A percentile compares a stretch with the other conserved stretches of the same genome.
phyloP scores from a whole-genome alignment of 2,329 filamentous ascomycete species.

The Tricladium varicosporioides region DNA sequence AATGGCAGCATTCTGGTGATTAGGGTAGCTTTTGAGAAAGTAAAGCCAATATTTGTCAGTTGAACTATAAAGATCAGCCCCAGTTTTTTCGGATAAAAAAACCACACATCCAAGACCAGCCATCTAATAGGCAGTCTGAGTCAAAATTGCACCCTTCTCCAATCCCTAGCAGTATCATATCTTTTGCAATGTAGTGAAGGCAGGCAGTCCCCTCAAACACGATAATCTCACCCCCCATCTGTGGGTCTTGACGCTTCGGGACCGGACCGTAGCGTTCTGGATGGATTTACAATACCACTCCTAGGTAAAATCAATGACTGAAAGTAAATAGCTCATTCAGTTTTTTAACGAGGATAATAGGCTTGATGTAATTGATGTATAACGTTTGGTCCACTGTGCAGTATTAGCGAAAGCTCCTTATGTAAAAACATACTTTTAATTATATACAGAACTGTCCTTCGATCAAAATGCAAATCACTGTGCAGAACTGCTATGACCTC shows the following conservation, averaged over 20 bases:
- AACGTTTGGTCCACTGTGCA: slow-evolving; percentile 34
- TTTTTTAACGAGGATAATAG: slow-evolving; percentile 38
- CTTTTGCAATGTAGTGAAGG: slow-evolving; percentile 36
- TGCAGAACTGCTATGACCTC: no score
- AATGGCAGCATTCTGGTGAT: slow-evolving; percentile 24
- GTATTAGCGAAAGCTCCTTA: background rate
- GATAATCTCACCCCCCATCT: slow-evolving; percentile 29
- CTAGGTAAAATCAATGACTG: slow-evolving; percentile 35
- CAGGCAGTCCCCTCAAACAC: slow-evolving; percentile 41
- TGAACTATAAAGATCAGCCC: slow-evolving; percentile 9
- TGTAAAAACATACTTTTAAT: slow-evolving; percentile 6
- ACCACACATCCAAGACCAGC: slow-evolving; percentile 35
- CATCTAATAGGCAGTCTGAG: slow-evolving; percentile 38
- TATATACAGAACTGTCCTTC: slow-evolving; percentile 7
- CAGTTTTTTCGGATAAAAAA: background rate
- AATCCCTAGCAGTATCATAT: slow-evolving; percentile 37
- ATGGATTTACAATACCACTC: slow-evolving; percentile 37
- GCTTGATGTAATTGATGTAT: slow-evolving; percentile 42
- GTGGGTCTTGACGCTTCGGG: slow-evolving; percentile 33
- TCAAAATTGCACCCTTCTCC: slow-evolving; percentile 34
- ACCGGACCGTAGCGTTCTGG: slow-evolving; percentile 38
- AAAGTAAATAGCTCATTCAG: slow-evolving; percentile 34
- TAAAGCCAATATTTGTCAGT: slow-evolving; percentile 39
- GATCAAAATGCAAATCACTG: slow-evolving; percentile 7
- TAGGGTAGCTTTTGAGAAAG: slow-evolving; percentile 33